Percentiles rank a stretch among this genome's conserved stretches.
Conservation (phyloP, 306 rosid genomes). For the Vigna nakashimae region DNA sequence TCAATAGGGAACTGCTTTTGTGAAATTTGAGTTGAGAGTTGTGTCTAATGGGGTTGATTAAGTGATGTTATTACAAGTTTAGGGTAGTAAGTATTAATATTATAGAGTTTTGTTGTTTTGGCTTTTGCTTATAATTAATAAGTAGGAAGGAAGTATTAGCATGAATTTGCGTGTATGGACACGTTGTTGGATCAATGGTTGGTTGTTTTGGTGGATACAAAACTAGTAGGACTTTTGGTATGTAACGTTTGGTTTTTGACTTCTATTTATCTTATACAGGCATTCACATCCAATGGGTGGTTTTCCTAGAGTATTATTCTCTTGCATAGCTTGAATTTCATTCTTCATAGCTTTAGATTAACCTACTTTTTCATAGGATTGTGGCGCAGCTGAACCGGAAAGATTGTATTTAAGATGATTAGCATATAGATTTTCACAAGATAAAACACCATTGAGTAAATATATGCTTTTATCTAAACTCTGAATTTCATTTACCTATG, state of each 20-base stretch:
- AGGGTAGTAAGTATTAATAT: neutral
- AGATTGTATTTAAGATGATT: too few species aligned
- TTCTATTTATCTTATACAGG: neutral
- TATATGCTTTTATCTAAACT: too few species aligned
- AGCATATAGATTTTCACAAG: too few species aligned
- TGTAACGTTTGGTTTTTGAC: neutral
- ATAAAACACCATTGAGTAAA: too few species aligned
- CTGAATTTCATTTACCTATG: too few species aligned
- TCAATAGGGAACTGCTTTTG: neutral
- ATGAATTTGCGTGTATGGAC: neutral
- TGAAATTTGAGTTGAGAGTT: neutral
- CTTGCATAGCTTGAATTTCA: too few species aligned
- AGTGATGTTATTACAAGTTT: neutral
- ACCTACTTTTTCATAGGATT: too few species aligned
- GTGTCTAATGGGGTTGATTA: neutral
- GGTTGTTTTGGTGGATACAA: conserved; percentile 1
- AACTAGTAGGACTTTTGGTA: neutral
- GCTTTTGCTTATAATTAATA: too few species aligned
- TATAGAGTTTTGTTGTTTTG: neutral
- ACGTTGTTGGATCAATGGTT: neutral
- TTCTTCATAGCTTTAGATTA: too few species aligned
- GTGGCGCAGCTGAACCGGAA: too few species aligned
- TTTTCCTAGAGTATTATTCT: too few species aligned
- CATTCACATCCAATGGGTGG: too few species aligned
- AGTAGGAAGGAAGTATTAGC: neutral